Evolutionary conservation across 2,329 filamentous ascomycete genomes (phyloP).

Genomic region (Macrophomina phaseolina): DNA sequence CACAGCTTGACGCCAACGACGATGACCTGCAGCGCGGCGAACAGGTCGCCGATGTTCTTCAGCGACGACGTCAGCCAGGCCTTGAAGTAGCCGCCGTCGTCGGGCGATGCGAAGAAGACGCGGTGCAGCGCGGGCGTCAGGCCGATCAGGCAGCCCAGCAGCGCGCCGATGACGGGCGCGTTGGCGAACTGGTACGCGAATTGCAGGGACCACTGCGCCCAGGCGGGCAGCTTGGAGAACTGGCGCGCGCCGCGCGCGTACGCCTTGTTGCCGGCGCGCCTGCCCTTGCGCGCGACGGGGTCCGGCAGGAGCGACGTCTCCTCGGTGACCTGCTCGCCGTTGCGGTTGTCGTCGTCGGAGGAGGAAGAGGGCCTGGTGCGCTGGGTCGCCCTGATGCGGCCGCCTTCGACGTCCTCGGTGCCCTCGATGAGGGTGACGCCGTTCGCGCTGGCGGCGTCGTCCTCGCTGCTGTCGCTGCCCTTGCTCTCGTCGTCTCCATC

Average conservation of each 20-base stretch:
- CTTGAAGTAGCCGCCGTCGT: conserved; percentile 67
- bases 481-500: conserved; percentile 36
- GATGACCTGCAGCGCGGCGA: conserved; percentile 69
- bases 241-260: conserved; percentile 42
- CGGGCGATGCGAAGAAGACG: conserved; percentile 64
- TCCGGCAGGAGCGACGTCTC: conserved; percentile 59
- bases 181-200: conserved; percentile 62
- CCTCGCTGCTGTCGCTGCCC: conserved; percentile 29
- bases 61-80: conserved; percentile 69
- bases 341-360: conserved; percentile 31
- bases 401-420: conserved; percentile 30
- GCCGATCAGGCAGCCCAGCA: conserved; percentile 64
- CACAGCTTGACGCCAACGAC: conserved; percentile 71
- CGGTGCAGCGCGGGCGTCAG: conserved; percentile 64
- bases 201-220: conserved; percentile 47
- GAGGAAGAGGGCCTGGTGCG: conserved; percentile 31
- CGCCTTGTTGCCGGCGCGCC: conserved; percentile 39
- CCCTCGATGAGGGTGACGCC: conserved; percentile 6
- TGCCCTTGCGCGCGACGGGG: conserved; percentile 37
- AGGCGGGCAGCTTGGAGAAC: conserved; percentile 45
- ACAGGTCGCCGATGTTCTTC: conserved; percentile 67
- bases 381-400: conserved; percentile 29
- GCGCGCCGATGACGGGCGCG: conserved; percentile 65
- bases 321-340: conserved; percentile 46
- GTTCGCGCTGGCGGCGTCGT: not conserved